Conservation (phyloP, 345 rosid genomes). For the Reutealis trisperma region DNA sequence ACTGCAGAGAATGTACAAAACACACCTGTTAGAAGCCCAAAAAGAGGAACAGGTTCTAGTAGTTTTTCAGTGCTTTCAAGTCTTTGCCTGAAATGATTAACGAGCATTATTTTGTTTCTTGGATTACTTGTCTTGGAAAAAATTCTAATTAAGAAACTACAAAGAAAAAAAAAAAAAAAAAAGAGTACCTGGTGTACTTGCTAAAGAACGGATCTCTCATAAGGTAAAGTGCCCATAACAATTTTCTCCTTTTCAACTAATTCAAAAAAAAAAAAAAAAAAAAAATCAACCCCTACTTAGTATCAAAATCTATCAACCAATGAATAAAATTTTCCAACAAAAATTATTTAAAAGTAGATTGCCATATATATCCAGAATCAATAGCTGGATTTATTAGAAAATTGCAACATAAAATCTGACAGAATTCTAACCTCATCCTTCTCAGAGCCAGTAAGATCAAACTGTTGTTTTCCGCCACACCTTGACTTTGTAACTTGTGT, state of each 20-base stretch:
- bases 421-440: constrained; percentile 66
- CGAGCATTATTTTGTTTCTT: constrained; percentile 3
- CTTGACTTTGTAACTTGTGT: constrained; percentile 40
- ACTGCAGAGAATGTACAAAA: constrained; percentile 1
- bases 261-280: constrained; percentile 26
- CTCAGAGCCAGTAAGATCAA: constrained; percentile 56
- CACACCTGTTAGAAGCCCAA: constrained; percentile 74
- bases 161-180: background rate
- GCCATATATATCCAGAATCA: background rate
- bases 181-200: constrained; percentile 71
- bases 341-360: no score
- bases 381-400: constrained; percentile 3
- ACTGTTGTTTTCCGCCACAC: constrained; percentile 38
- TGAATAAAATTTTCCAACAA: background rate
- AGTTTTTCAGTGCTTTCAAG: constrained; percentile 63
- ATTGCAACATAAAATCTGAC: background rate
- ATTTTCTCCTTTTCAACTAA: constrained; percentile 81
- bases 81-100: constrained; percentile 57
- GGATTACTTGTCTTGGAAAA: background rate
- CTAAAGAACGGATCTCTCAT: constrained; percentile 97
- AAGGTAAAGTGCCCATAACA: constrained; percentile 85
- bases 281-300: background rate
- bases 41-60: constrained; percentile 66
- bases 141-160: background rate
- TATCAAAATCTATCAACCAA: constrained; percentile 4